phyloP scores from a whole-genome alignment of 345 rosid species.

The Acer yangbiense region DNA sequence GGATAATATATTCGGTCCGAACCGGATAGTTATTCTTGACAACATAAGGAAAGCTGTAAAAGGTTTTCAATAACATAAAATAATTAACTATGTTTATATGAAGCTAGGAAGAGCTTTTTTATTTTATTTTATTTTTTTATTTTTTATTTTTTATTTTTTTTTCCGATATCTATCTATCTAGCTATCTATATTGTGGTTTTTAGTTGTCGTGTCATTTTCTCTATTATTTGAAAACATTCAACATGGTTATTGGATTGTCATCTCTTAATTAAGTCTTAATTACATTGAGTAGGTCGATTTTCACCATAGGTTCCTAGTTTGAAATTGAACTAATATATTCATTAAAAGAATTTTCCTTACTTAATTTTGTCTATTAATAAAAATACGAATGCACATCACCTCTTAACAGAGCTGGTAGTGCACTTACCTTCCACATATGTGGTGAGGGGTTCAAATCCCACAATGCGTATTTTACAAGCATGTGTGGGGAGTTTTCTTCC shows the following conservation, averaged over 20 bases:
- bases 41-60: too few species aligned
- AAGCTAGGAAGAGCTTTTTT: background rate
- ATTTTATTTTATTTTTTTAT: too few species aligned
- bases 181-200: background rate
- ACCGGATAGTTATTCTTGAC: too few species aligned
- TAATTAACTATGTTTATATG: background rate
- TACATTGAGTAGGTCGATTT: background rate
- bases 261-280: background rate
- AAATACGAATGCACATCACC: too few species aligned
- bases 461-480: too few species aligned
- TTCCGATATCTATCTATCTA: too few species aligned
- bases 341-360: background rate
- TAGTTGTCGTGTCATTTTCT: constrained; percentile 12
- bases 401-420: too few species aligned
- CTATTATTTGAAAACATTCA: constrained; percentile 2
- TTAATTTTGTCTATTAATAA: background rate
- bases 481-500: too few species aligned
- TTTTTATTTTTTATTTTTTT: too few species aligned
- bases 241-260: background rate
- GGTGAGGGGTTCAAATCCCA: too few species aligned
- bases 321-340: background rate
- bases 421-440: too few species aligned
- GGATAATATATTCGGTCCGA: too few species aligned
- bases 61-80: background rate
- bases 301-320: background rate